Evolutionary conservation across 106 monocot genomes (phyloP), one percentile per base, ranked within the genome.

Genomic region (Dendrobium chrysotoxum): DNA sequence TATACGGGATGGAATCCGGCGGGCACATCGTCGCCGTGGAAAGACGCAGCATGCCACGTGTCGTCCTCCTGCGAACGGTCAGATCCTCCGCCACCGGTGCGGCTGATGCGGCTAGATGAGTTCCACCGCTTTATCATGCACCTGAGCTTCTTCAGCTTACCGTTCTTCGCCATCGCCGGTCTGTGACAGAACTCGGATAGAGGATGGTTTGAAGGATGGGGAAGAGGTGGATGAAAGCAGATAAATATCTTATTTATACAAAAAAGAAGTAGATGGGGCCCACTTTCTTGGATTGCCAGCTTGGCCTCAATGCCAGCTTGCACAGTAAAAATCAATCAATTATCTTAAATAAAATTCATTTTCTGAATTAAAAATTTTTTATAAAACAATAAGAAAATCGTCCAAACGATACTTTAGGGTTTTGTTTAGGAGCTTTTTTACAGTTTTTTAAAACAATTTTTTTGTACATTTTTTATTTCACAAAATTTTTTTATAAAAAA

Each of bases 41-140:
- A 86, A 30, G 83, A 83, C 15, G 77, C 58, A 1, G 76, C 46
- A 10, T 30, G 80, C 83, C 81, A 76, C 72, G 55, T 5, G 79
- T 78, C 87, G 72, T 44, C 66, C 30, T 80, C 84, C 4, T 1
- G 45, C 31, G 28, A 72, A 20, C 28, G 64, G 38, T 13, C 64
- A 7, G 66, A 80, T n/a, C 66, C 75, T 66, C 10, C 5, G 39
- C 25, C 50, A 76, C 39, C 76, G 58, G 83, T 65, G 54, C 54
- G 82, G 16, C 55, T 21, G 79, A 82, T 75, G 31, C 82, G 72
- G 80, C 68, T 82, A 50, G 82, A 75, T 16, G 90, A 84, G 82
- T 92, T 79, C 91, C 89, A 93, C 70, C 87, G 55, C 88, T 84
- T 93, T 53, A 95, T 78, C 83, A 91, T 93, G 88, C 90, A 91